Evolutionary conservation across 2,329 filamentous ascomycete genomes (phyloP).

Genomic region (Phaeosphaeriaceae sp.): DNA sequence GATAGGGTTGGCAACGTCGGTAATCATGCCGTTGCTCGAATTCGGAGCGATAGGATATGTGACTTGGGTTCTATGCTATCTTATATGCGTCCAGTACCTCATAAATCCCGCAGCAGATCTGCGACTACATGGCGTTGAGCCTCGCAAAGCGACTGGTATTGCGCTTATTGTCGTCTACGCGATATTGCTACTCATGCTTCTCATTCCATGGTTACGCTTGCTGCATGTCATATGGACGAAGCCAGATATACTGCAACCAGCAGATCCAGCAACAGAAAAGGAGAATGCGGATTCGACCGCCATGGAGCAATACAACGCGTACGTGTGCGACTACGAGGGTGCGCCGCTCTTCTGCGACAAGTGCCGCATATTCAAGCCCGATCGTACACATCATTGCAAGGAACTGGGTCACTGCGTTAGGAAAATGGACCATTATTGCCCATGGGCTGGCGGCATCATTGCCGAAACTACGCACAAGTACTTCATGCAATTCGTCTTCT

Average conservation of each 20-base stretch:
- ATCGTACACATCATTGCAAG: conserved; percentile 85
- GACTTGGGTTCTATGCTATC: conserved; percentile 72
- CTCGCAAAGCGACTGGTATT: conserved; percentile 65
- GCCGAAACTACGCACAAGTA: conserved; percentile 88
- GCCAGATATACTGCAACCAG: conserved; percentile 76
- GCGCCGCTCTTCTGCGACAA: conserved; percentile 82
- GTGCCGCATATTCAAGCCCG: conserved; percentile 87
- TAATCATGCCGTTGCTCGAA: conserved; percentile 74
- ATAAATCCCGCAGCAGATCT: conserved; percentile 55
- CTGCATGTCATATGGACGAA: conserved; percentile 71
- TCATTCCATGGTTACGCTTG: conserved; percentile 74
- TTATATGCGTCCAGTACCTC: conserved; percentile 71
- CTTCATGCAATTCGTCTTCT: conserved; percentile 86
- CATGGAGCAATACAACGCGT: conserved; percentile 84
- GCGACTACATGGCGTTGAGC: conserved; percentile 26
- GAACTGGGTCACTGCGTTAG: conserved; percentile 81
- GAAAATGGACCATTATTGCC: conserved; percentile 96
- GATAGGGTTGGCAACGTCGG: conserved; percentile 65
- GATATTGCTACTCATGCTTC: conserved; percentile 71
- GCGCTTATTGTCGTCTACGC: conserved; percentile 77
- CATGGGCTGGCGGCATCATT: conserved; percentile 93
- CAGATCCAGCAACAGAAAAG: conserved; percentile 42
- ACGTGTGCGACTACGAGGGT: conserved; percentile 82
- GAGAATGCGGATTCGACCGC: conserved; percentile 33
- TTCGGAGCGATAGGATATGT: conserved; percentile 71